Conservation (phyloP, 106 monocot species). For the Platanthera zijinensis region DNA sequence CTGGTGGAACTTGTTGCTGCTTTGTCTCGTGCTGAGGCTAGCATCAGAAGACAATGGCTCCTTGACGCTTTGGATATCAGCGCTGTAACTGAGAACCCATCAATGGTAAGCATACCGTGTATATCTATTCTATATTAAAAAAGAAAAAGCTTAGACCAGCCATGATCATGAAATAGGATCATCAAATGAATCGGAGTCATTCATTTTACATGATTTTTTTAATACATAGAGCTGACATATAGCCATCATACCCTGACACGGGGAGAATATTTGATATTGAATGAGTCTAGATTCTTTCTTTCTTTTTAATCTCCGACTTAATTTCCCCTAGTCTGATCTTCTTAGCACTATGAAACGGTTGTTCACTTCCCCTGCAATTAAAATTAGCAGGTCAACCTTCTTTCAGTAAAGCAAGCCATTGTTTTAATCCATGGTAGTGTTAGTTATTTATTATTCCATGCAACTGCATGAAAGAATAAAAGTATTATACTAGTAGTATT, state of each 20-base stretch:
- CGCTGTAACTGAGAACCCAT: constrained; percentile 56
- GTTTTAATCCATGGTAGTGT: neutral
- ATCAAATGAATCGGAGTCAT: no score
- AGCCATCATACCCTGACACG: no score
- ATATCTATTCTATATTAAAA: neutral
- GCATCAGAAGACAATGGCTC: constrained; percentile 63
- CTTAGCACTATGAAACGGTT: neutral
- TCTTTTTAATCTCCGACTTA: neutral
- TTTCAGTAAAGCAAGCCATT: neutral
- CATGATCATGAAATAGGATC: no score
- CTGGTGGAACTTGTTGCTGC: constrained; percentile 65
- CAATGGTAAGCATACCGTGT: constrained; percentile 42
- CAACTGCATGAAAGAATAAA: no score
- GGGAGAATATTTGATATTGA: neutral
- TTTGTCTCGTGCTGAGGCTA: constrained; percentile 28
- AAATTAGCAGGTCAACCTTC: neutral
- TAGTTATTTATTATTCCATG: neutral
- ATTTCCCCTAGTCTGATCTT: neutral
- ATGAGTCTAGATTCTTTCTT: neutral
- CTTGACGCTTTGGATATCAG: constrained; percentile 87
- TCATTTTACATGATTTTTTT: no score
- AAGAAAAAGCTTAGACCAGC: no score
- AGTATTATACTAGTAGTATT: no score
- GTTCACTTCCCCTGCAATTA: neutral
- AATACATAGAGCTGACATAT: no score